These are phyloP conservation scores for Scleromitrula shiraiana DNA, from an alignment of 2,329 filamentous ascomycete species.

Conservation along the genomic window DNA sequence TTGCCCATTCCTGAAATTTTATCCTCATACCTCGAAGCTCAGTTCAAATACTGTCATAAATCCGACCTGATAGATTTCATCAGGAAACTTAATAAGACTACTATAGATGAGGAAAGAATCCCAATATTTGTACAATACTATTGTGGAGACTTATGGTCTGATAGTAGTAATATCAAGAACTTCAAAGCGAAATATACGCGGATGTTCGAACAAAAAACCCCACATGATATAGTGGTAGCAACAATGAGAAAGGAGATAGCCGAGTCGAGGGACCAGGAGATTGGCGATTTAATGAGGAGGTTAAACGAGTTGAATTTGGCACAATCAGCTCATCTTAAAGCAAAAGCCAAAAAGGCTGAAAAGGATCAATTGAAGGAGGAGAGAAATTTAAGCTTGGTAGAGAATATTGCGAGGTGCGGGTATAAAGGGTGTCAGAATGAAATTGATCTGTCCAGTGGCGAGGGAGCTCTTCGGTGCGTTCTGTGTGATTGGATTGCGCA, in stretches of 20 bases:
- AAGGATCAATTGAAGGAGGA: conserved; percentile 15
- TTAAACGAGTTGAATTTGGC: conserved; percentile 25
- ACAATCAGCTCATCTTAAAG: conserved; percentile 24
- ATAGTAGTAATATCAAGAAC: conserved; percentile 19
- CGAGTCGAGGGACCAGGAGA: conserved; percentile 13
- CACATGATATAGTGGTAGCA: conserved; percentile 22
- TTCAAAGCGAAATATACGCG: conserved; percentile 27
- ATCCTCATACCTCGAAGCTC: conserved; percentile 11
- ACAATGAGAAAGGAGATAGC: conserved; percentile 23
- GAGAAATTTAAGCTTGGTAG: conserved; percentile 11
- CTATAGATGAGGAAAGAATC: conserved; percentile 19
- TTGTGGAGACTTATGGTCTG: conserved; percentile 15
- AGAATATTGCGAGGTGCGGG: conserved; percentile 15
- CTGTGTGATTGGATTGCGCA: conserved; percentile 25
- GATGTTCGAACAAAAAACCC: conserved; percentile 20
- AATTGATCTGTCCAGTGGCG: conserved; percentile 18
- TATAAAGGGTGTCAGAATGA: conserved; percentile 18
- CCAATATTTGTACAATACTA: conserved; percentile 24
- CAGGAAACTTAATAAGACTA: conserved; percentile 14
- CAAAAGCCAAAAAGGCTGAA: conserved; percentile 23
- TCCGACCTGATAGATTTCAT: conserved; percentile 12
- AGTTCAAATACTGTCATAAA: conserved; percentile 7
- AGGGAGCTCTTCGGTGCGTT: conserved; percentile 21
- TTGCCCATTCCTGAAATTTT: conserved; percentile 15
- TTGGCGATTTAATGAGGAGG: conserved; percentile 13